Evolutionary conservation across 73 alveolate species (phyloP).

Genomic region (Uronychia binucleata): DNA sequence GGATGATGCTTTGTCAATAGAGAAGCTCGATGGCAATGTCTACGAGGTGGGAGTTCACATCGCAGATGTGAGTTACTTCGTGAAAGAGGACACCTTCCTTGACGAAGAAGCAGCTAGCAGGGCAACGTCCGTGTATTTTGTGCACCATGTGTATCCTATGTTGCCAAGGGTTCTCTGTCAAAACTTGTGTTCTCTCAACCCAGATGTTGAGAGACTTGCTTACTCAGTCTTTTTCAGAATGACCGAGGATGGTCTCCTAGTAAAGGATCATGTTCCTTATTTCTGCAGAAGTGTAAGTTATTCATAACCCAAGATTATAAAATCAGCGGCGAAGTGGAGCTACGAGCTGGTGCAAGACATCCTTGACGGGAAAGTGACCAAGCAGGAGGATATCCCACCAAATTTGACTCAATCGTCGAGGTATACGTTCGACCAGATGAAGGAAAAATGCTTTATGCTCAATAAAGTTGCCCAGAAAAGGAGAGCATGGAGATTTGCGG

Average conservation of each 20-base stretch:
- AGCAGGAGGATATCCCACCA: constrained; percentile 67
- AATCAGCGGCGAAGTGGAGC: constrained; percentile 85
- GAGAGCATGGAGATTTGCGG: constrained; percentile 80
- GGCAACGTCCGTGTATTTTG: constrained; percentile 93
- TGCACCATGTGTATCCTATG: constrained; percentile 91
- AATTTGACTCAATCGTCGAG: constrained; percentile 60
- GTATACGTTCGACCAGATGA: constrained; percentile 78
- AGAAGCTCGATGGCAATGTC: constrained; percentile 65
- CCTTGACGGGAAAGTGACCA: constrained; percentile 69
- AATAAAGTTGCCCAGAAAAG: constrained; percentile 84
- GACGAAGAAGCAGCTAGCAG: constrained; percentile 88
- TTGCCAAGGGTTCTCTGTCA: constrained; percentile 90
- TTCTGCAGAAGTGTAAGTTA: constrained; percentile 74
- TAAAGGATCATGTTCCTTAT: constrained; percentile 64
- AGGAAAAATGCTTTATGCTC: constrained; percentile 79
- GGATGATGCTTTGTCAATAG: constrained; percentile 92
- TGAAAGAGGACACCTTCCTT: constrained; percentile 71
- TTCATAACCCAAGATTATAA: constrained; percentile 11
- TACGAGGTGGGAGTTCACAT: constrained; percentile 96
- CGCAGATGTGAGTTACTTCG: constrained; percentile 94
- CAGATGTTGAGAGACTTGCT: constrained; percentile 90
- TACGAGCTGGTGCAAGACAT: constrained; percentile 84
- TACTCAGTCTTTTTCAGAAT: constrained; percentile 91
- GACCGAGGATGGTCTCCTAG: constrained; percentile 65
- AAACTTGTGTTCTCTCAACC: constrained; percentile 88